These are phyloP conservation scores for Termitomyces sp. DNA, from an alignment of 768 basidiomycete genomes.

Conservation along the genomic window DNA sequence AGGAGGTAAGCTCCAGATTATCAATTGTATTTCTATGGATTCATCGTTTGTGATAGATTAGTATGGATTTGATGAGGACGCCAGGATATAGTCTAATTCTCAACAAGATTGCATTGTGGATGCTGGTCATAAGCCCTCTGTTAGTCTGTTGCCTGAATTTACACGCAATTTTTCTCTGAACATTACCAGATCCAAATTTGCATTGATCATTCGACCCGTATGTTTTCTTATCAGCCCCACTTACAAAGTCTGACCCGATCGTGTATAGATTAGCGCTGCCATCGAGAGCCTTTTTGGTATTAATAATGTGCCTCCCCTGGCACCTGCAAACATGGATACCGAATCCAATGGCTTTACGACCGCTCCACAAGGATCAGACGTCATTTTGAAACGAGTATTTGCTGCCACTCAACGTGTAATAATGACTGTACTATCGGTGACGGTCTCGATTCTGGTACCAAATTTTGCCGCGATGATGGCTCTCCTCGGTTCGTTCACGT, in stretches of 20 bases:
- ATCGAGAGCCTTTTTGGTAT: slow-evolving; percentile 76
- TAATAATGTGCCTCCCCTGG: slow-evolving; percentile 37
- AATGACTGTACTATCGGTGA: slow-evolving; percentile 57
- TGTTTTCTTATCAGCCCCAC: slow-evolving; percentile 20
- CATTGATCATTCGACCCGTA: slow-evolving; percentile 77
- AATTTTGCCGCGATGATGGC: slow-evolving; percentile 85
- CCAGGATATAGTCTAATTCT: slow-evolving; percentile 67
- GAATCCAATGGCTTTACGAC: slow-evolving; percentile 31
- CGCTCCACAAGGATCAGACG: slow-evolving; percentile 20
- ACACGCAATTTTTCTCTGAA: slow-evolving; percentile 15
- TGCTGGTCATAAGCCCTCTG: slow-evolving; percentile 78
- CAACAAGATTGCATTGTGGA: slow-evolving; percentile 77
- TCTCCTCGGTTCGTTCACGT: slow-evolving; percentile 87
- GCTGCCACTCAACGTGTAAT: slow-evolving; percentile 52
- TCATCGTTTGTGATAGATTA: slow-evolving; percentile 52
- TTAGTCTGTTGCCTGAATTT: slow-evolving; percentile 29
- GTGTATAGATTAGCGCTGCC: slow-evolving; percentile 67
- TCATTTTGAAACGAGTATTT: slow-evolving; percentile 35
- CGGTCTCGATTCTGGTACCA: slow-evolving; percentile 74
- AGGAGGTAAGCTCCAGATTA: slow-evolving; percentile 54
- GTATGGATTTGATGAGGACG: slow-evolving; percentile 71
- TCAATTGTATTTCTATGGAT: not conserved
- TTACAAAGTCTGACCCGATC: not conserved
- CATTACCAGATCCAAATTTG: slow-evolving; percentile 73
- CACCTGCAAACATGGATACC: slow-evolving; percentile 34